Evolutionary conservation across 2,329 filamentous ascomycete genomes (phyloP).

Genomic region (Penicillium glabrum): DNA sequence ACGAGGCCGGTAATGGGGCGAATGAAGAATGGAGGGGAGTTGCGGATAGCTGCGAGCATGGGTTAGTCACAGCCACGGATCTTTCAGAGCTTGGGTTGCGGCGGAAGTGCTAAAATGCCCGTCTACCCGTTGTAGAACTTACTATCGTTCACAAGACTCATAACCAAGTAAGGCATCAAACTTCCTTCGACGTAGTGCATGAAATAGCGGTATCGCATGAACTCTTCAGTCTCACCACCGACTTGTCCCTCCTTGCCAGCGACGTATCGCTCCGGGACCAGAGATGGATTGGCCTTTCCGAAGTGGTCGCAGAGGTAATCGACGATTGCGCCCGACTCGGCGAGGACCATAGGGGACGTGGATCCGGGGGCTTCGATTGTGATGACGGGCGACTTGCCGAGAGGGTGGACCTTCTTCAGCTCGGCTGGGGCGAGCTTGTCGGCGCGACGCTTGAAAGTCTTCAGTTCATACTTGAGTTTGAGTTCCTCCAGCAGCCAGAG

Average conservation of each 20-base stretch:
- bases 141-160: constrained; percentile 62
- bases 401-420: constrained; percentile 74
- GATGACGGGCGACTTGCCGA: constrained; percentile 84
- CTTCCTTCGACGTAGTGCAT: constrained; percentile 86
- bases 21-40: constrained; percentile 63
- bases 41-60: constrained; percentile 16
- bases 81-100: neutral
- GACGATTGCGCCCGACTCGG: constrained; percentile 77
- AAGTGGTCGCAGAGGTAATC: constrained; percentile 78
- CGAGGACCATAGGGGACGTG: constrained; percentile 61
- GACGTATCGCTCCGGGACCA: constrained; percentile 53
- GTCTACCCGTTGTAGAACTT: constrained; percentile 24
- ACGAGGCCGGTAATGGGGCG: constrained; percentile 62
- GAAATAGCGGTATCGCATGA: constrained; percentile 64
- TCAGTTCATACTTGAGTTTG: constrained; percentile 73
- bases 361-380: constrained; percentile 55
- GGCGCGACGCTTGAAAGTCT: constrained; percentile 69
- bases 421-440: constrained; percentile 72
- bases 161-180: constrained; percentile 70
- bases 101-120: neutral
- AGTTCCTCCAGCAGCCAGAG: constrained; percentile 86
- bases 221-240: constrained; percentile 60
- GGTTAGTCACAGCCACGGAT: neutral
- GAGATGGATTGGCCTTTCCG: constrained; percentile 36
- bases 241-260: constrained; percentile 55